Evolutionary conservation across 257 asterid species (phyloP).

Genomic region (Marsdenia floribunda): DNA sequence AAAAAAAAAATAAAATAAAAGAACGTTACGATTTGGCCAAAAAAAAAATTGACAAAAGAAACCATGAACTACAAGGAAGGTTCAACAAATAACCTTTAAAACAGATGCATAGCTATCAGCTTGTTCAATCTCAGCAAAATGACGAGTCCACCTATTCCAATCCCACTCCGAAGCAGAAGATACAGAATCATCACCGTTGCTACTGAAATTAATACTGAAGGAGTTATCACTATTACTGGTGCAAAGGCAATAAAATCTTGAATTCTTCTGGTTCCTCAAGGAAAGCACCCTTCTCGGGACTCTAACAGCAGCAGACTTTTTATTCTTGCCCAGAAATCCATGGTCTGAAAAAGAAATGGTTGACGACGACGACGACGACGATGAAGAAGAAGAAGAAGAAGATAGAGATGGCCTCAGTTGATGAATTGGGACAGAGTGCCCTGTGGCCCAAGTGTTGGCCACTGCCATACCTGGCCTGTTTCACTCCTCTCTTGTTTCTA

Average conservation of each 20-base stretch:
- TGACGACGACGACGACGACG: slow-evolving; percentile 19
- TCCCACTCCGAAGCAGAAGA: slow-evolving; percentile 65
- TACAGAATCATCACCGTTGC: slow-evolving; percentile 20
- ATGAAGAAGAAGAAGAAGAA: slow-evolving; percentile 21
- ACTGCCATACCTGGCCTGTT: slow-evolving; percentile 44
- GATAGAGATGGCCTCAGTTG: slow-evolving; percentile 41
- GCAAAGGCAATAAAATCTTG: slow-evolving; percentile 50
- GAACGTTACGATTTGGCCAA: neutral
- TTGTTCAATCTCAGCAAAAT: slow-evolving; percentile 85
- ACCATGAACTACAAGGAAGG: slow-evolving; percentile 7
- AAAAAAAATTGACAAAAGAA: neutral
- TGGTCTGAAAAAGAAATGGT: slow-evolving; percentile 20
- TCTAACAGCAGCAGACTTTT: slow-evolving; percentile 20
- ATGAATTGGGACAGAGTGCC: slow-evolving; percentile 43
- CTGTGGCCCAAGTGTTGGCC: slow-evolving; percentile 72
- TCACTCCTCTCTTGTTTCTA: neutral
- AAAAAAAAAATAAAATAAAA: too few relatives aligned
- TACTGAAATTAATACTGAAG: slow-evolving; percentile 20
- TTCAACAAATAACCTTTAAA: slow-evolving; percentile 48
- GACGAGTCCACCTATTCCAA: slow-evolving; percentile 84
- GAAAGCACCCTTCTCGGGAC: slow-evolving; percentile 26
- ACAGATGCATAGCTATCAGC: slow-evolving; percentile 75
- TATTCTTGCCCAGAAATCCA: slow-evolving; percentile 25
- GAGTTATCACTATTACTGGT: slow-evolving; percentile 20
- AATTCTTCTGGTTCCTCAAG: slow-evolving; percentile 28